phyloP scores from a whole-genome alignment of 495 filamentous ascomycete genomes.

The Hypomontagnella monticulosa region DNA sequence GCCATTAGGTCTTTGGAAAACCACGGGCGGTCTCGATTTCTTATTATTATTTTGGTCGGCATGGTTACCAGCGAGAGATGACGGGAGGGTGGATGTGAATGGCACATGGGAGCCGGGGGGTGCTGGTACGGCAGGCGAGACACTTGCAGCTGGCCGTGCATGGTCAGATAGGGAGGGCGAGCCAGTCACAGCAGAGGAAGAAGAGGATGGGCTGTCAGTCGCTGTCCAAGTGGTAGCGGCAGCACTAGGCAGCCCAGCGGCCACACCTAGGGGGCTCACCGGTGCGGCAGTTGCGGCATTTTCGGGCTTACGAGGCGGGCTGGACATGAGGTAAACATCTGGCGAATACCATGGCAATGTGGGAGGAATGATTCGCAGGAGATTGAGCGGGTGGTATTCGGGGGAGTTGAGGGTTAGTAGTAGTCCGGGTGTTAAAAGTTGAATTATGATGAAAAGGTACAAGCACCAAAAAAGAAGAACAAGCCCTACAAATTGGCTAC shows the following conservation, averaged over 20 bases:
- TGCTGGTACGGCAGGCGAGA: constrained; percentile 43
- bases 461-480: background rate
- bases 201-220: constrained; percentile 42
- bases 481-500: constrained; percentile 30
- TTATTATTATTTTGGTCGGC: constrained; percentile 57
- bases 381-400: constrained; percentile 35
- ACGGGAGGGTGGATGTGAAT: constrained; percentile 40
- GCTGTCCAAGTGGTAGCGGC: constrained; percentile 40
- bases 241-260: constrained; percentile 37
- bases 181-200: constrained; percentile 39
- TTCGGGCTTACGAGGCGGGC: constrained; percentile 52
- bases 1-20: constrained; percentile 52
- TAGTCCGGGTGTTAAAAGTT: constrained; percentile 30
- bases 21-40: constrained; percentile 52
- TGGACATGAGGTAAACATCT: constrained; percentile 64
- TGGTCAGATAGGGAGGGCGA: constrained; percentile 41
- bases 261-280: constrained; percentile 55
- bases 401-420: constrained; percentile 1
- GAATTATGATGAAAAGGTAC: constrained; percentile 39
- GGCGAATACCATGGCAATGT: constrained; percentile 51
- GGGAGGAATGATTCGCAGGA: constrained; percentile 45
- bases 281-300: constrained; percentile 61
- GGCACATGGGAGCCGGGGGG: constrained; percentile 41
- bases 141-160: constrained; percentile 38
- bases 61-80: constrained; percentile 41